Evolutionary conservation across 2,329 filamentous ascomycete genomes (phyloP).

Genomic region (Neocatenulostroma microsporum): DNA sequence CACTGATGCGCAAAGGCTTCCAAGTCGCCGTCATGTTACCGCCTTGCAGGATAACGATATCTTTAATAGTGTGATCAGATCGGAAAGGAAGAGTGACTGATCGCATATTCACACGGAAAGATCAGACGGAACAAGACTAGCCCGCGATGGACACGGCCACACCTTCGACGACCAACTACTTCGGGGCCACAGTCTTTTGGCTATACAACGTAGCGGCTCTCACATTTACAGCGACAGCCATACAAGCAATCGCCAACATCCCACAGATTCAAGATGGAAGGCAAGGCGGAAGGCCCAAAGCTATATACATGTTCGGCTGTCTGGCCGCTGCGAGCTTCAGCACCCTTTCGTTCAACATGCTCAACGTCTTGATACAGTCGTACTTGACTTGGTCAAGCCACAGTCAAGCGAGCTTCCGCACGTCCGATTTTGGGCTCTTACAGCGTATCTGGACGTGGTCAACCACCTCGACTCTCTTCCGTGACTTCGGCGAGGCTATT

Average conservation of each 20-base stretch:
- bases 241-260: conserved; percentile 14
- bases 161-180: conserved; percentile 14
- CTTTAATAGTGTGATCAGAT: too few species aligned
- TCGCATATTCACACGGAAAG: too few species aligned
- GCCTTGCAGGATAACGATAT: too few species aligned
- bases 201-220: conserved; percentile 27
- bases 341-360: conserved; percentile 28
- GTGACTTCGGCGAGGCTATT: conserved; percentile 27
- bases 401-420: background rate
- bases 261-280: background rate
- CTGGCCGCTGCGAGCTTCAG: conserved; percentile 26
- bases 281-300: conserved; percentile 2
- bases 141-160: background rate
- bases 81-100: too few species aligned
- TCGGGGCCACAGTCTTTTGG: conserved; percentile 29
- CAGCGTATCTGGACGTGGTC: conserved; percentile 27
- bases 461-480: conserved; percentile 25
- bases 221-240: conserved; percentile 15
- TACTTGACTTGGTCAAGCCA: conserved; percentile 21
- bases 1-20: too few species aligned
- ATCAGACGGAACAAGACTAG: too few species aligned
- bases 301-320: conserved; percentile 14
- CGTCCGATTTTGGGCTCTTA: background rate
- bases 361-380: conserved; percentile 27
- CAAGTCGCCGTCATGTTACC: too few species aligned